Conservation (phyloP, 192 early-diverging fungal genomes). For the Linnemannia schmuckeri region DNA sequence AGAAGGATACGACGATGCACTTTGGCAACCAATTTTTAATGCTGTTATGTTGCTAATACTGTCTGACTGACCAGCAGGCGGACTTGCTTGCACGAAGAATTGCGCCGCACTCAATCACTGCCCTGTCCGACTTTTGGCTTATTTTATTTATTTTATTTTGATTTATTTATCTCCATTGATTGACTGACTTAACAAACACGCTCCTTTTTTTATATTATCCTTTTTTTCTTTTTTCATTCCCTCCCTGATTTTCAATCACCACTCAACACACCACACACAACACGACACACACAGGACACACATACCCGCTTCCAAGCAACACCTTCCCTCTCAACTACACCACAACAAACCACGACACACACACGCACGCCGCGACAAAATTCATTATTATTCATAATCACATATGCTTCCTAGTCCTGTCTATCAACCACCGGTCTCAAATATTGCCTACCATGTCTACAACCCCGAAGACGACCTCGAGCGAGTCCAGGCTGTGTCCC, state of each 20-base stretch:
- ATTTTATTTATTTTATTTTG: no score
- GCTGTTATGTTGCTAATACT: no score
- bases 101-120: no score
- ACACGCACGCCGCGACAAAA: not conserved
- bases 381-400: not conserved
- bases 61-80: no score
- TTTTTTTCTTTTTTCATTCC: not conserved
- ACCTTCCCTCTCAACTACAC: not conserved
- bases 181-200: not conserved
- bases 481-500: slow-evolving; percentile 25
- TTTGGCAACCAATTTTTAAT: no score
- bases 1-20: no score
- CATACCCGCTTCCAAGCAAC: no score
- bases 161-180: not conserved
- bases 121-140: no score
- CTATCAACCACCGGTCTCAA: slow-evolving; percentile 42
- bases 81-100: no score
- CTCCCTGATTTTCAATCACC: slow-evolving; percentile 5
- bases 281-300: no score
- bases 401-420: slow-evolving; percentile 29
- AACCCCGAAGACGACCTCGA: slow-evolving; percentile 31
- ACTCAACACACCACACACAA: not conserved
- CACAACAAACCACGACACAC: not conserved
- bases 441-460: slow-evolving; percentile 48
- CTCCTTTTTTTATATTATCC: not conserved